Percentiles rank a stretch among this genome's conserved stretches.
Conservation (phyloP, 768 basidiomycete genomes). For the Russula brevipes region DNA sequence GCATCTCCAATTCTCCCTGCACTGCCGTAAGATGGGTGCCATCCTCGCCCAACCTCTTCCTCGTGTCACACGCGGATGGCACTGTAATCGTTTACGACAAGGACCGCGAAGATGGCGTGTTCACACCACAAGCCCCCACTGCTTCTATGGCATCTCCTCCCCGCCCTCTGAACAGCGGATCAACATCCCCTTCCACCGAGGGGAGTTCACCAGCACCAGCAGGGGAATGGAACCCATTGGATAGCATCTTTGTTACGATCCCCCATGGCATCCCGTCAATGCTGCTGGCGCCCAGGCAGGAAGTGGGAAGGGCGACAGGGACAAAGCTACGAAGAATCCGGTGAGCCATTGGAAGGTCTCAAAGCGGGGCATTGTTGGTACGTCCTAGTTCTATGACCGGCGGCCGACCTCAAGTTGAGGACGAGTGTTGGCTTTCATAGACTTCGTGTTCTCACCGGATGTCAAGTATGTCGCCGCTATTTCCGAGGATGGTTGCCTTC, state of each 20-base stretch:
- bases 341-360: slow-evolving; percentile 88
- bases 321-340: slow-evolving; percentile 74
- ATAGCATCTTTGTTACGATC: slow-evolving; percentile 72
- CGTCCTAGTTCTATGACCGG: slow-evolving; percentile 27
- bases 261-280: slow-evolving; percentile 77
- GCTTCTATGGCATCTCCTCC: slow-evolving; percentile 27
- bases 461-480: slow-evolving; percentile 85
- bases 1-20: slow-evolving; percentile 73
- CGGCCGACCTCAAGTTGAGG: not conserved
- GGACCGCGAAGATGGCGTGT: slow-evolving; percentile 81
- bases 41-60: slow-evolving; percentile 69
- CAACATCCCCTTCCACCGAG: slow-evolving; percentile 26
- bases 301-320: slow-evolving; percentile 44
- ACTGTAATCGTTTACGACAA: slow-evolving; percentile 87
- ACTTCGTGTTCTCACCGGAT: slow-evolving; percentile 92
- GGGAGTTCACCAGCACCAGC: slow-evolving; percentile 33
- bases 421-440: slow-evolving; percentile 36
- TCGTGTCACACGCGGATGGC: slow-evolving; percentile 85
- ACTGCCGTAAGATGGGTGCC: slow-evolving; percentile 92
- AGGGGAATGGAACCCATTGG: slow-evolving; percentile 69
- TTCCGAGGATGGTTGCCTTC: slow-evolving; percentile 86
- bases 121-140: slow-evolving; percentile 56
- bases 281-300: slow-evolving; percentile 36
- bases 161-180: slow-evolving; percentile 27
- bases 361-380: slow-evolving; percentile 66